phyloP scores from a whole-genome alignment of 768 basidiomycete genomes.

The Tricholoma sp. region DNA sequence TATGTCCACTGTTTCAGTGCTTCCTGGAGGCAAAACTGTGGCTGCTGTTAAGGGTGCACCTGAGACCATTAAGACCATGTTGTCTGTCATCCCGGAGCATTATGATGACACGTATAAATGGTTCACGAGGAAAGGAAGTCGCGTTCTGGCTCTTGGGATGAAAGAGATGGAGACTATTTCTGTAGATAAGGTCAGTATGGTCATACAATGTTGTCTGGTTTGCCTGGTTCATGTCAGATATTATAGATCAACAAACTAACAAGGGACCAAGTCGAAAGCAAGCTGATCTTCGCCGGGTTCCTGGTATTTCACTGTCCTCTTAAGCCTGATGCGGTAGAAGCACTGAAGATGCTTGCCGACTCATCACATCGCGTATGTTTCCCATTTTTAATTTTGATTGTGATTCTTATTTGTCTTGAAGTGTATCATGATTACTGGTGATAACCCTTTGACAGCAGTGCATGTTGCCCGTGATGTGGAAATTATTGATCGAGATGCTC shows the following conservation, averaged over 20 bases:
- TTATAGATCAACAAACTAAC: slow-evolving; percentile 82
- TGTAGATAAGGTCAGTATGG: slow-evolving; percentile 60
- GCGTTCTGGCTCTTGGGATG: slow-evolving; percentile 87
- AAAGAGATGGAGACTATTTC: slow-evolving; percentile 75
- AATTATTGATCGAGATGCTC: slow-evolving; percentile 91
- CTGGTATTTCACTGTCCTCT: slow-evolving; percentile 98
- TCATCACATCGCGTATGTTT: slow-evolving; percentile 88
- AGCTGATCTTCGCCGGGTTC: slow-evolving; percentile 87
- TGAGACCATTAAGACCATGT: slow-evolving; percentile 92
- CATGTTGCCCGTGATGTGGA: slow-evolving; percentile 97
- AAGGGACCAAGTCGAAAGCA: slow-evolving; percentile 74
- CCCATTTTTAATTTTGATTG: background rate
- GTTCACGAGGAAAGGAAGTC: slow-evolving; percentile 88
- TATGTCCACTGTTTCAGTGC: slow-evolving; percentile 85
- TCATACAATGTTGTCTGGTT: background rate
- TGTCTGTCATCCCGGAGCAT: slow-evolving; percentile 59
- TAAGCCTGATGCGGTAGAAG: slow-evolving; percentile 86
- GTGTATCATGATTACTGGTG: slow-evolving; percentile 99
- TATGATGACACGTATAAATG: slow-evolving; percentile 96
- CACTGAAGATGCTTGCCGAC: slow-evolving; percentile 91
- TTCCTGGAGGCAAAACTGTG: slow-evolving; percentile 55
- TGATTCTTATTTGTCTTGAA: slow-evolving; percentile 25
- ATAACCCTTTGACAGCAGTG: slow-evolving; percentile 94
- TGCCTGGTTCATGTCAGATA: background rate
- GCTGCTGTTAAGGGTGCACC: slow-evolving; percentile 94